phyloP scores from a whole-genome alignment of 805 yeast species.

The Pichia thaimueangensis region DNA sequence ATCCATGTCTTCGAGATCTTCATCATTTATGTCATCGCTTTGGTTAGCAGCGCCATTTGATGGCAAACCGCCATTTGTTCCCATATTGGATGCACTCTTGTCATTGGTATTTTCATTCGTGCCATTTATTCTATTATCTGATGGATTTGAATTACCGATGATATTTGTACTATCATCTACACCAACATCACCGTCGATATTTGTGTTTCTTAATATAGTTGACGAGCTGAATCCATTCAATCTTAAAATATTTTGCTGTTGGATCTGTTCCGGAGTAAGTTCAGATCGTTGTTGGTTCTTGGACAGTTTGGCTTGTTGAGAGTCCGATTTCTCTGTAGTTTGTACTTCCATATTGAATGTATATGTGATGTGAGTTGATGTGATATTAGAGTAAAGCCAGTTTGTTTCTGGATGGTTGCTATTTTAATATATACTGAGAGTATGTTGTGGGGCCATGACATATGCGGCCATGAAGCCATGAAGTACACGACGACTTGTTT shows the following conservation, averaged over 20 bases:
- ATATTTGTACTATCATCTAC: neutral
- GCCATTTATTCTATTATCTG: neutral
- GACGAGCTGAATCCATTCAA: slow-evolving; percentile 12
- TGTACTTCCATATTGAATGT: neutral
- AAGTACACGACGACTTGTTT: too few relatives aligned
- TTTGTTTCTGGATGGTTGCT: too few relatives aligned
- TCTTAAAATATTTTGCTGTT: slow-evolving; percentile 14
- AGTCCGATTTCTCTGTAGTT: slow-evolving; percentile 10
- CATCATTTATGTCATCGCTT: slow-evolving; percentile 12
- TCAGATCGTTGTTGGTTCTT: slow-evolving; percentile 20
- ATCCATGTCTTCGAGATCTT: slow-evolving; percentile 37
- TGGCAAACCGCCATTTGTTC: neutral
- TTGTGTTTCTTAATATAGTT: slow-evolving; percentile 6
- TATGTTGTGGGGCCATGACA: too few relatives aligned
- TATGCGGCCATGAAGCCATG: too few relatives aligned
- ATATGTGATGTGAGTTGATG: too few relatives aligned
- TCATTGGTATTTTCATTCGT: neutral
- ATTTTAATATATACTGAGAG: too few relatives aligned
- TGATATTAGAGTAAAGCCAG: too few relatives aligned
- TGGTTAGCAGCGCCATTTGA: neutral
- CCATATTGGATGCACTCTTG: neutral
- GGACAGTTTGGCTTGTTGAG: slow-evolving; percentile 7
- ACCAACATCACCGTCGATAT: neutral
- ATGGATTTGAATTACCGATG: neutral
- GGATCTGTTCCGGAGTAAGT: slow-evolving; percentile 15